These are phyloP conservation scores for Cutaneotrichosporon mucoides DNA, from an alignment of 1,284 basidiomycete species.

Conservation along the genomic window DNA sequence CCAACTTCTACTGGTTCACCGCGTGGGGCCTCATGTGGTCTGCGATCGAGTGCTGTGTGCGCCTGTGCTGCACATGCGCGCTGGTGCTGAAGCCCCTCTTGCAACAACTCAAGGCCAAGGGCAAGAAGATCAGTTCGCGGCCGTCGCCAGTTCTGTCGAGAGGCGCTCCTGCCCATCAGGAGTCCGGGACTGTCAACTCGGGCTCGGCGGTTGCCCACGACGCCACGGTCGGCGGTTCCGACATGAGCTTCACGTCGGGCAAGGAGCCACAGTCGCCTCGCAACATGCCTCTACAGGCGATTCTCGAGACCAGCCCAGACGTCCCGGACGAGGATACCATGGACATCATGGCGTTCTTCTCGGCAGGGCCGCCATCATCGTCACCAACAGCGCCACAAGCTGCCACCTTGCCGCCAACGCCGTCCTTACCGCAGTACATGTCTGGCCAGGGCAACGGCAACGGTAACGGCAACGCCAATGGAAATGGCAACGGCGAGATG, in stretches of 20 bases:
- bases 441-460: too few species aligned
- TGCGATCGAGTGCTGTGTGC: slow-evolving; percentile 44
- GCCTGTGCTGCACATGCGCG: slow-evolving; percentile 43
- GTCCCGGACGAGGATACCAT: slow-evolving; percentile 25
- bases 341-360: slow-evolving; percentile 40
- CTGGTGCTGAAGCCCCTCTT: slow-evolving; percentile 48
- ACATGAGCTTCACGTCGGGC: too few species aligned
- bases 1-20: slow-evolving; percentile 39
- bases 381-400: background rate
- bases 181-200: too few species aligned
- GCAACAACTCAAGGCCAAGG: slow-evolving; percentile 21
- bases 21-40: slow-evolving; percentile 47
- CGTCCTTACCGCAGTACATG: too few species aligned
- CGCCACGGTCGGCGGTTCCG: too few species aligned
- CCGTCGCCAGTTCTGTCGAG: background rate
- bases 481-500: too few species aligned
- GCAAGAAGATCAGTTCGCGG: background rate
- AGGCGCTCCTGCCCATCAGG: too few species aligned
- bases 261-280: slow-evolving; percentile 9
- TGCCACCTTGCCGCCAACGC: background rate
- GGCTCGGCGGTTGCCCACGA: too few species aligned
- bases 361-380: slow-evolving; percentile 22
- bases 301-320: slow-evolving; percentile 18
- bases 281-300: slow-evolving; percentile 19
- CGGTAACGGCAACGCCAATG: too few species aligned